These are phyloP conservation scores for Rhinocladiella similis DNA, from an alignment of 2,329 filamentous ascomycete genomes.

Conservation along the genomic window DNA sequence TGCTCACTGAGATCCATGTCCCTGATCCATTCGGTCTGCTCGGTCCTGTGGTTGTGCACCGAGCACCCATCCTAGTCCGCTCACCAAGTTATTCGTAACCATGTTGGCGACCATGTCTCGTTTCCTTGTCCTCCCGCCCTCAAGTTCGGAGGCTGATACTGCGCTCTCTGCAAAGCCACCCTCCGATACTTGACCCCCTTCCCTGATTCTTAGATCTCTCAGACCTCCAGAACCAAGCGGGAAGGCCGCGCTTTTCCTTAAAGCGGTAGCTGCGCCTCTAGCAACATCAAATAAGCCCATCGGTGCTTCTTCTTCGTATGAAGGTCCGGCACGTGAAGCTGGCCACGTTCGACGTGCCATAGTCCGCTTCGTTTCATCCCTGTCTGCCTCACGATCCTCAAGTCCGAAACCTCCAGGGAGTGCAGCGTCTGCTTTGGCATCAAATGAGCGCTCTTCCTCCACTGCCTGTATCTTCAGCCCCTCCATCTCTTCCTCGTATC, in stretches of 20 bases:
- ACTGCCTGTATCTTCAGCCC: slow-evolving; percentile 55
- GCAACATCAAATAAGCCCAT: slow-evolving; percentile 55
- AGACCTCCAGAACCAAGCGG: slow-evolving; percentile 35
- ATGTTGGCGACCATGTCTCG: slow-evolving; percentile 62
- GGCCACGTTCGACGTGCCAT: slow-evolving; percentile 37
- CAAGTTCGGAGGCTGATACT: slow-evolving; percentile 9
- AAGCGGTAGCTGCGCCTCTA: slow-evolving; percentile 48
- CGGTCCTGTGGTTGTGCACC: slow-evolving; percentile 47
- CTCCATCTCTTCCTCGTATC: slow-evolving; percentile 62
- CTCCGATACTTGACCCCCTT: not conserved
- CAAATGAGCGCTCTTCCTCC: slow-evolving; percentile 59
- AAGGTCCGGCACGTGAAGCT: slow-evolving; percentile 18
- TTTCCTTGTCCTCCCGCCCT: slow-evolving; percentile 43
- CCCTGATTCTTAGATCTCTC: slow-evolving; percentile 18
- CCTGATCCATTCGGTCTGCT: slow-evolving; percentile 13
- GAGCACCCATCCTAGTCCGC: slow-evolving; percentile 65
- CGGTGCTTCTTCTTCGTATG: slow-evolving; percentile 45
- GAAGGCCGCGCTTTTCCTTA: slow-evolving; percentile 49
- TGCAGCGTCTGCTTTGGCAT: slow-evolving; percentile 52
- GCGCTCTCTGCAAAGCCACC: slow-evolving; percentile 11
- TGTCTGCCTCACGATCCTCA: slow-evolving; percentile 45
- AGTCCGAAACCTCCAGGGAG: slow-evolving; percentile 47
- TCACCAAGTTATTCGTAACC: slow-evolving; percentile 62
- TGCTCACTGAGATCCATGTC: not conserved
- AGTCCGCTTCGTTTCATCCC: slow-evolving; percentile 44